Evolutionary conservation across 176 grass and related monocot species (phyloP).

Genomic region (Oryza meridionalis): DNA sequence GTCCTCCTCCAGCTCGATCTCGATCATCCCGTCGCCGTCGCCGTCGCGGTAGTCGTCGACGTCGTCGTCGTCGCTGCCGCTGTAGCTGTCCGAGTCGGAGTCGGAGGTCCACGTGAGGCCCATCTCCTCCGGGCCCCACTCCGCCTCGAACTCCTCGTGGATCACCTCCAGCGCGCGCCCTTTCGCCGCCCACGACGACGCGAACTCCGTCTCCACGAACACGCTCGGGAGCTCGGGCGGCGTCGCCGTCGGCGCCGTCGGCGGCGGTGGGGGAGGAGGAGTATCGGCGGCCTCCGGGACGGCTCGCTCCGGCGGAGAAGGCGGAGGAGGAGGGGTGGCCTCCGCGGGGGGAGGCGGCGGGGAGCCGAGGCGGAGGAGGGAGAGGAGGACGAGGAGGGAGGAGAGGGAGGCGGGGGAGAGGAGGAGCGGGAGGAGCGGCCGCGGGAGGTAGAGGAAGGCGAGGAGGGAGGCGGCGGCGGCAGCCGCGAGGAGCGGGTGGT

Average conservation of each 20-base stretch:
- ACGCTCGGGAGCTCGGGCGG: background rate
- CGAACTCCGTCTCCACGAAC: constrained; percentile 49
- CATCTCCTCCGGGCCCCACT: constrained; percentile 54
- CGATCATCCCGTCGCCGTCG: constrained; percentile 51
- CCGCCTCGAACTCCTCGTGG: constrained; percentile 79
- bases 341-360: background rate
- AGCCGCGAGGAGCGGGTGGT: constrained; percentile 61
- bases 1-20: constrained; percentile 76
- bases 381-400: constrained; percentile 58
- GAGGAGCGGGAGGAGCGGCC: constrained; percentile 56
- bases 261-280: background rate
- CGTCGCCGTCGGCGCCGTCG: background rate
- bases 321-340: background rate
- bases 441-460: constrained; percentile 72
- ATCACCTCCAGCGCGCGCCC: constrained; percentile 74
- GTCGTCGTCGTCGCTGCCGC: background rate
- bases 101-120: constrained; percentile 50
- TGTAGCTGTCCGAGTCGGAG: constrained; percentile 43
- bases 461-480: constrained; percentile 57
- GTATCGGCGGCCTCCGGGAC: background rate
- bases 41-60: background rate
- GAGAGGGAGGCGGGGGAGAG: constrained; percentile 71
- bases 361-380: constrained; percentile 67
- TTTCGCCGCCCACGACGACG: constrained; percentile 54
- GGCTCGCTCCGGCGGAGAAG: background rate